Base-by-base conservation (phyloP, 2,329 filamentous ascomycete species). In the Venturia asperata region DNA sequence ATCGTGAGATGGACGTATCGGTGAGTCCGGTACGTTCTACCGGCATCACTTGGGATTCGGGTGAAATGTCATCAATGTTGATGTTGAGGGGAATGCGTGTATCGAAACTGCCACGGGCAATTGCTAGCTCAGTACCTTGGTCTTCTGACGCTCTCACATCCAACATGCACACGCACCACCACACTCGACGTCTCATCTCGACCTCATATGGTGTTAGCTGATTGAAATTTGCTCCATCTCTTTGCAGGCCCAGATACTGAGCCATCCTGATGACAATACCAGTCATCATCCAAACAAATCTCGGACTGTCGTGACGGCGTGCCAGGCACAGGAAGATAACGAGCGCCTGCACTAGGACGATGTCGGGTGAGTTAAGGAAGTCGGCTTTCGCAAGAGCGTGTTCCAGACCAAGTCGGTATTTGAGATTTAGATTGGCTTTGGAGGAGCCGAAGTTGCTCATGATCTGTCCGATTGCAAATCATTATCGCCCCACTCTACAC, bases 341-440 rank as follows among this genome's bases (percentile, higher is more conserved):
- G 65, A 86, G 86, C 1, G 87, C 88, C 73, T 91, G 88, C 30
- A 91, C 74, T 4, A 87, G 80, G 63, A 84, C 82, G 10, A 89
- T 71, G 66, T 91, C 87, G 1, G 84, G 83, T 15, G 84, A 84
- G 37, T 85, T 82, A 76, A 91, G 84, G 68, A 90, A 87, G 13
- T 83, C 82, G 1, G 85, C 86, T 68, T 87, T 87, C 43, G 87
- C 78, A 21, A 91, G 77, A 1, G 87, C 85, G 68, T 88, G 83
- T 67, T 88, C 85, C 1, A 83, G 77, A 1, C 82, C 87, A 21
- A 79, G 76, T 63, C 86, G 81, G 69, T 82, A 85, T 65, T 81
- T 76, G 68, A 78, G 68, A 70, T 76, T 73, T 67, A 81, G 70
- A 61, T 77, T 71, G 0, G 72, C 68, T 68, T 83, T 84, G 0